Evolutionary conservation across 164 flowering plant genomes (phyloP), one percentile per base, ranked within the genome.

Genomic region (Echeveria elegans): DNA sequence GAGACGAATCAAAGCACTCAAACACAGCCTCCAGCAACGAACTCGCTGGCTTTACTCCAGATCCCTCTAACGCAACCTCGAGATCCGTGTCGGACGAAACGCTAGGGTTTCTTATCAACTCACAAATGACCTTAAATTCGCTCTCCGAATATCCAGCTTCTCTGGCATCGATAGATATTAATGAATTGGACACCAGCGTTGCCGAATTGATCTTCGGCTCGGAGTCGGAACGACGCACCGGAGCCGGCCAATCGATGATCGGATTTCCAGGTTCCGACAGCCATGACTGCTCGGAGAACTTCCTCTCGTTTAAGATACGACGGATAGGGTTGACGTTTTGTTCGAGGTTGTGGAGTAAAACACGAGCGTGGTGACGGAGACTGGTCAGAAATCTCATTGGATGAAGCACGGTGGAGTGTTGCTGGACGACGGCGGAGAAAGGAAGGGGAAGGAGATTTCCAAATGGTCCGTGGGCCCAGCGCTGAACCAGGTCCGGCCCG

Each of bases 1-100:
- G 90, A 24, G 89, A 86, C 28, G 85, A 83, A 45, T 80, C 85
- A 21, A 83, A 83, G 7, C 67, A 77, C 19, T 73, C 66, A 72
- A 85, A 79, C 23, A 89, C 59, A 30, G 72, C 71, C 29, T 73
- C 75, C 0, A 89, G 12, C 41, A 86, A 70, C 32, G 47, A 4
- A 23, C 73, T 41, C 28, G 34, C 37, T 23, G 87, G 89, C 21
- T 74, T 56, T 68, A 86, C 76, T 19, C 79, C 75, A 4, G 86
- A 67, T 63, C 63, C 66, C 34, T 81, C 75, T 45, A 92, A 45
- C 0, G 87, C 90, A 16, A 71, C 47, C 63, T 79, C 85, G 59
- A 88, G 82, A 21, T 72, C 29, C 12, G 79, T 64, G 63, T 79
- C 80, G 21, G 82, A 61, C 6, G 71, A 38, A 72, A 79, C 41